Percentiles rank a stretch among this genome's conserved stretches.
phyloP scores from a whole-genome alignment of 1,139 yeast species.

The Yamadazyma dendronema region DNA sequence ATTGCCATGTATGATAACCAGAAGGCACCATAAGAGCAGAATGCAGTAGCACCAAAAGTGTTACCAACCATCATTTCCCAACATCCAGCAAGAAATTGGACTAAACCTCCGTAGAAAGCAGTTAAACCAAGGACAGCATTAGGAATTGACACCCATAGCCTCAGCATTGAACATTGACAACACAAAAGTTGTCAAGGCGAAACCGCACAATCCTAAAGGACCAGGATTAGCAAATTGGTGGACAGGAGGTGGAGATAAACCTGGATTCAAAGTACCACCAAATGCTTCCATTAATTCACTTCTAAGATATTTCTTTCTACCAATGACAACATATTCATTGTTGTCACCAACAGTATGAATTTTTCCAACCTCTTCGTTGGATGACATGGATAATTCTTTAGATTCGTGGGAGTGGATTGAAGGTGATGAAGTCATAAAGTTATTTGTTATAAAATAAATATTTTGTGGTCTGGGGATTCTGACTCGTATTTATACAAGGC shows the following conservation, averaged over 20 bases:
- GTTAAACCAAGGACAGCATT: constrained; percentile 44
- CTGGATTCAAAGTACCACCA: constrained; percentile 40
- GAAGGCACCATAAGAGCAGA: constrained; percentile 42
- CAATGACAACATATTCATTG: constrained; percentile 27
- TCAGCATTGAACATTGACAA: constrained; percentile 41
- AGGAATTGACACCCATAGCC: constrained; percentile 40
- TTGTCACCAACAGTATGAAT: constrained; percentile 22
- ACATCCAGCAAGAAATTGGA: constrained; percentile 49
- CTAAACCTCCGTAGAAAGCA: constrained; percentile 46
- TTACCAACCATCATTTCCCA: constrained; percentile 48
- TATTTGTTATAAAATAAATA: neutral
- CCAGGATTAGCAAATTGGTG: constrained; percentile 54
- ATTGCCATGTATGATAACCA: constrained; percentile 44
- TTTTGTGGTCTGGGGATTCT: constrained; percentile 1
- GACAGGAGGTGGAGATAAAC: constrained; percentile 33
- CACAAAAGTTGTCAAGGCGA: constrained; percentile 49
- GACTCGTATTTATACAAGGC: neutral
- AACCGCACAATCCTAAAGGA: constrained; percentile 59
- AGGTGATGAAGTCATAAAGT: constrained; percentile 11
- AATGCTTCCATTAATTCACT: constrained; percentile 41
- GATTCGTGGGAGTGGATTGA: constrained; percentile 17
- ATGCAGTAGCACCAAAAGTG: constrained; percentile 43
- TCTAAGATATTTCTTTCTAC: constrained; percentile 30
- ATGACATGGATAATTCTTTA: constrained; percentile 14
- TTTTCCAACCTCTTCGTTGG: constrained; percentile 15